Evolutionary conservation across 164 flowering plant genomes (phyloP), one percentile per base, ranked within the genome.

Genomic region (Cinnamomum micranthum): DNA sequence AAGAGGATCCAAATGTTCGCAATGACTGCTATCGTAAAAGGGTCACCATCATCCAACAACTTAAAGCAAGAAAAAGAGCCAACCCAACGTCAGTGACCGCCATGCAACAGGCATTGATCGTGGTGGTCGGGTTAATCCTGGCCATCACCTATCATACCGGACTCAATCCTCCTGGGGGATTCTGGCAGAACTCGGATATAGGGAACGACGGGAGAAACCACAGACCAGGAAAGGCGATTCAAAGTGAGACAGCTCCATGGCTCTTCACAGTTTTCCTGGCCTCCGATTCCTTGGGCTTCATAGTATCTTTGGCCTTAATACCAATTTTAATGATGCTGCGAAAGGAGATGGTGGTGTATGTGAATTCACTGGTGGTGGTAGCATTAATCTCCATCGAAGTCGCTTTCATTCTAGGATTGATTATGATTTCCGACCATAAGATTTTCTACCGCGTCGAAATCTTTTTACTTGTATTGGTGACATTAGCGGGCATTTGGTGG

Each of bases 81-180:
- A 55, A 55, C 17, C 60, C 60, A 14, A 3, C 17, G 0, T 15
- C 17, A 15, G 60, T 55, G 20, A 55, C 20, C 17, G 6, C 60
- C 19, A 19, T 15, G 5, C 17, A 55, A 55, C 20, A 55, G 19
- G 60, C 20, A 25, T 28, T 71, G 23, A 50, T 71, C 41, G 33
- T 71, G 20, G 73, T 71, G 63, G 64, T 33, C 5, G 35, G 24
- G 28, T 23, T 71, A 31, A 71, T 71, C 1, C n/a, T 62, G 6
- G 52, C 73, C 10, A 33, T 71, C 19, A 71, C 73, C n/a, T 71
- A 23, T n/a, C 73, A 52, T 20, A 64, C 64, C 19, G 73, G 52
- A 14, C 33, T 51, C 20, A 71, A 25, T 31, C 73, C 73, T 52
- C 73, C 73, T 33, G 73, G 73, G 13, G 73, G 73, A 9, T 25